Base-by-base conservation (phyloP, 352 stramenopile genomes). In the Phytopythium ostracodes region DNA sequence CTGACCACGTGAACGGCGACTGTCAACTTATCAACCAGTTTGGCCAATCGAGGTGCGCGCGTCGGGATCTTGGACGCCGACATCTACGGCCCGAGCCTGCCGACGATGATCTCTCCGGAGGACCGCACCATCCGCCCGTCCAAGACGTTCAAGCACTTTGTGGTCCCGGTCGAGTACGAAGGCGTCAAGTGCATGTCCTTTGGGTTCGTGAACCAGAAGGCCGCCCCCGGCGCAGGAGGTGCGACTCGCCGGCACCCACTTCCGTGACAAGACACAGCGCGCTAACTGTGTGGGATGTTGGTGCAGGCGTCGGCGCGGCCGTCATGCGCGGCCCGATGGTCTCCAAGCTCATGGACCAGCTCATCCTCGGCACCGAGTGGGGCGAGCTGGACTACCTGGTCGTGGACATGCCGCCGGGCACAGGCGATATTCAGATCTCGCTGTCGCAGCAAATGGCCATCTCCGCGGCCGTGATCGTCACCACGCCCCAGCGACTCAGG, bases 31-130 rank as follows among this genome's bases (percentile, higher is more conserved):
- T 5, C 2, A 0, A 55, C 14, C 31, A 96, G 87, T 64, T 73
- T 98, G 58, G 72, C 84, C 8, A 86, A 98, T 65, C 77, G 77
- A 53, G 97, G 97, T 15, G 91, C 87, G 25, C 87, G 81, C 35
- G 98, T 99, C 2, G 98, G 97, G 18, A 98, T 99, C 64, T 86
- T 99, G 47, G 98, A 99, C 72, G 96, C 96, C 0, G 98, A 99
- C 71, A 96, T 99, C 43, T 99, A 99, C 73, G 98, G 98, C 22
- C 98, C 98, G 11, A 98, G 89, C 61, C 75, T 99, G 51, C 98
- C 98, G 1, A 99, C 96, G 24, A 99, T 99, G 96, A 75, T 95
- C 29, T 92, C 83, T 6, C 84, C 85, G 0, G 68, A 73, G 25
- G 86, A 95, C 44, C 53, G 72, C 42, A 89, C 76, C 0, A 77